Percentiles rank a stretch among this genome's conserved stretches.
Evolutionary conservation across 805 yeast species (phyloP).

Genomic region (Lachancea nothofagi): DNA sequence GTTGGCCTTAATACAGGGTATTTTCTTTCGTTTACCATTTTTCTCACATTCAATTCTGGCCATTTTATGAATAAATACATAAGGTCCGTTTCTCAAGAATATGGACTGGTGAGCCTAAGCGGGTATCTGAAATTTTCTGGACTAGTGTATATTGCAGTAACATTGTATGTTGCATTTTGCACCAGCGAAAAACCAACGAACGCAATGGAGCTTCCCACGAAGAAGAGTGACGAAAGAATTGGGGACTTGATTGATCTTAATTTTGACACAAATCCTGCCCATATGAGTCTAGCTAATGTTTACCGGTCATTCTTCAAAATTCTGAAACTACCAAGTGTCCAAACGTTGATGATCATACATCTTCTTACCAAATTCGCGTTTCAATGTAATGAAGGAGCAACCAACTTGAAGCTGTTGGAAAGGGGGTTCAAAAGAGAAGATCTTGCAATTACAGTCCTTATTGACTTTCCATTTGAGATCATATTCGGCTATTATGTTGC

Average conservation of each 20-base stretch:
- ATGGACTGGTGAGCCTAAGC: constrained; percentile 60
- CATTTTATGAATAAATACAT: constrained; percentile 88
- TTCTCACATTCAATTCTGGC: constrained; percentile 82
- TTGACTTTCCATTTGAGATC: constrained; percentile 95
- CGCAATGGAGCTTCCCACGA: constrained; percentile 6
- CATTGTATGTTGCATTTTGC: constrained; percentile 50
- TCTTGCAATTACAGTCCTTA: constrained; percentile 82
- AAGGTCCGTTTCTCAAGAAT: constrained; percentile 51
- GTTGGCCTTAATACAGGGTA: constrained; percentile 92
- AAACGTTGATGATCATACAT: constrained; percentile 66
- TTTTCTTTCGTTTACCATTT: constrained; percentile 85
- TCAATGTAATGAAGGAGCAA: constrained; percentile 94
- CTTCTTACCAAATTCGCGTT: constrained; percentile 83
- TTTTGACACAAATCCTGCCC: constrained; percentile 27
- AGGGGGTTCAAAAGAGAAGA: constrained; percentile 92
- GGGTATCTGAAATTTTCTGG: constrained; percentile 80
- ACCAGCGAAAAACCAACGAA: constrained; percentile 64
- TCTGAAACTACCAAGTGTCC: constrained; percentile 64
- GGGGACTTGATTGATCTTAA: constrained; percentile 11
- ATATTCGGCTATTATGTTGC: constrained; percentile 95
- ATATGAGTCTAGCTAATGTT: constrained; percentile 44
- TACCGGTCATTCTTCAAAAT: constrained; percentile 64
- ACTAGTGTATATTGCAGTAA: constrained; percentile 58
- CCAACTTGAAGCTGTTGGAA: constrained; percentile 84
- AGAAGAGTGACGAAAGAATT: constrained; percentile 18